phyloP scores from a whole-genome alignment of 805 yeast species.

The Candida sphagnicola region DNA sequence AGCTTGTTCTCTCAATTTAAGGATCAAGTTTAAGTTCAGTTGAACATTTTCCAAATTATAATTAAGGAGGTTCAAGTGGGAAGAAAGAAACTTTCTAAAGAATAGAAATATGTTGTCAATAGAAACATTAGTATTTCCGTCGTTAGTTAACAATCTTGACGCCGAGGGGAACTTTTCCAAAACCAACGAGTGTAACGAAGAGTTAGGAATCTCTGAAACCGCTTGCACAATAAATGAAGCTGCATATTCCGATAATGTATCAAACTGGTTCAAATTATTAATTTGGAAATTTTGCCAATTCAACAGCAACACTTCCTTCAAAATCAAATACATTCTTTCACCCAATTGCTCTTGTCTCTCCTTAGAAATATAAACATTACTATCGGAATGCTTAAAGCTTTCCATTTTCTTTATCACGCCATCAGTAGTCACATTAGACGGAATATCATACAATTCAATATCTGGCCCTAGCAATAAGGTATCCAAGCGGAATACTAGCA shows the following conservation, averaged over 20 bases:
- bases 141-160: neutral
- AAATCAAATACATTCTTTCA: conserved; percentile 13
- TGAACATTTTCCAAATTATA: neutral
- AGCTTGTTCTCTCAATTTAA: conserved; percentile 33
- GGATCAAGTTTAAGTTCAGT: conserved; percentile 6
- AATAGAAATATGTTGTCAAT: conserved; percentile 2
- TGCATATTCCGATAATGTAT: conserved; percentile 8
- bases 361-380: neutral
- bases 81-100: neutral
- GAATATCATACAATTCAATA: conserved; percentile 7
- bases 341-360: conserved; percentile 14
- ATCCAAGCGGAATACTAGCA: conserved; percentile 12
- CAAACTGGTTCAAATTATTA: neutral
- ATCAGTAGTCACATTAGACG: conserved; percentile 12
- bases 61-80: conserved; percentile 1
- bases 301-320: conserved; percentile 11
- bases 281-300: neutral
- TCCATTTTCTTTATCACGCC: conserved; percentile 15
- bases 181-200: neutral
- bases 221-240: conserved; percentile 8
- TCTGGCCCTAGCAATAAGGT: conserved; percentile 18
- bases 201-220: conserved; percentile 1
- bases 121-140: neutral
- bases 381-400: conserved; percentile 2
- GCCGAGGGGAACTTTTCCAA: conserved; percentile 1